Base-by-base conservation (phyloP, 1,284 basidiomycete genomes). In the Rhizoctonia solani region DNA sequence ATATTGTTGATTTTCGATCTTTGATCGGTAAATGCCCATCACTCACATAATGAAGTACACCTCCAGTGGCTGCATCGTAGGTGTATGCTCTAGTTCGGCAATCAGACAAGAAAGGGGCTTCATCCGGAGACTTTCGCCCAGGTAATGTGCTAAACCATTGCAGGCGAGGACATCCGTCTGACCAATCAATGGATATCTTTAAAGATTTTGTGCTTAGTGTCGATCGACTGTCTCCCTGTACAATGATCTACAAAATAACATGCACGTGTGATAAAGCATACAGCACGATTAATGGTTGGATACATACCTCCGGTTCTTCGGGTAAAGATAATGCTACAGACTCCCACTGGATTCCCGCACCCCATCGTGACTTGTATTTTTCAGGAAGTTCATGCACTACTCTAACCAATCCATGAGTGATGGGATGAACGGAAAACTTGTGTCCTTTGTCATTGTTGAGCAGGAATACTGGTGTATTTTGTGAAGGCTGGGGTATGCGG, bases 121-220 rank as follows among this genome's bases (percentile, higher is more conserved):
- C 41, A 1, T 29, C 29, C 11, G 61, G 61, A n/a, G 61, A 66
- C 19, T 30, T 29, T 29, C 42, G 34, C 9, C 21, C 29, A 6
- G 23, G 61, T 3, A 66, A 34, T 23, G 37, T 66, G 52, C 61
- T 66, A 50, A 66, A 66, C 61, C 61, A 66, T 30, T 30, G 61
- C 41, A 66, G 34, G 13, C 61, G 52, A 25, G 61, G 61, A 37
- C 61, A 66, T 6, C 61, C 61, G 30, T 66, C 34, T 25, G 61
- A 66, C 61, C 61, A 66, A 29, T 66, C 61, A 32, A 66, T 41
- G 3, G 27, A 25, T n/a, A 66, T 44, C 19, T 47, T 66, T 16
- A 66, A 32, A 13, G 61, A 66, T 11, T 46, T 16, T n/a, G 50
- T 66, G 44, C 27, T 21, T 16, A 66, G 46, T 13, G 61, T 66